Base-by-base conservation (phyloP, 164 flowering plant genomes). In the Berberis vulgaris region DNA sequence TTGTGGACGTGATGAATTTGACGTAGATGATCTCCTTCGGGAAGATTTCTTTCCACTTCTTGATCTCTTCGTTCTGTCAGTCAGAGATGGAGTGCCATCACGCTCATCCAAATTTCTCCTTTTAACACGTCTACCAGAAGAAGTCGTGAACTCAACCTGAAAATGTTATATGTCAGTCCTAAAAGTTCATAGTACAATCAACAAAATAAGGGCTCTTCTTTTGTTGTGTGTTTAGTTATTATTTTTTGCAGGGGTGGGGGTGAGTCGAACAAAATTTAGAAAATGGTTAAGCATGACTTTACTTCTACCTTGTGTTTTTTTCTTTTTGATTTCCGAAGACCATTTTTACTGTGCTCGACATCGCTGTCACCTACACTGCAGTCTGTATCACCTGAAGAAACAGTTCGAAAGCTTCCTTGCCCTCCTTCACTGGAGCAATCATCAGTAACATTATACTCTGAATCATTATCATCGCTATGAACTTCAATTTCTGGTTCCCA, bases 51-150 rank as follows among this genome's bases (percentile, higher is more conserved):
- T 67, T 6, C 45, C 45, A 70, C 60, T 70, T 68, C 74, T 82
- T 66, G 81, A 73, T 72, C 81, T 85, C 70, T 69, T 83, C 65
- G 60, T 65, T 54, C 69, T 77, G 42, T 64, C 72, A 58, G 44
- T 67, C 65, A 67, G 79, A 5, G 71, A 52, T 64, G 72, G 41
- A 72, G 72, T 72, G 7, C 79, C 91, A 64, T 82, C 94, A 68
- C 72, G 65, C 72, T 81, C 91, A 74, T 91, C 97, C 78, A 89
- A 74, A 70, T 84, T 88, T 71, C 83, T 89, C 75, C 84, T 84
- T 76, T 83, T 95, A 52, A 86, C 91, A 69, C 94, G 92, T 75
- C 97, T 87, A 10, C 97, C 94, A n/a, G 97, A 95, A 75, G 92
- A 86, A 68, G 94, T 91, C 83, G 78, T 78, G 57, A 88, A 60